phyloP scores from a whole-genome alignment of 1,284 basidiomycete species.

The Leccinum subrobustum region DNA sequence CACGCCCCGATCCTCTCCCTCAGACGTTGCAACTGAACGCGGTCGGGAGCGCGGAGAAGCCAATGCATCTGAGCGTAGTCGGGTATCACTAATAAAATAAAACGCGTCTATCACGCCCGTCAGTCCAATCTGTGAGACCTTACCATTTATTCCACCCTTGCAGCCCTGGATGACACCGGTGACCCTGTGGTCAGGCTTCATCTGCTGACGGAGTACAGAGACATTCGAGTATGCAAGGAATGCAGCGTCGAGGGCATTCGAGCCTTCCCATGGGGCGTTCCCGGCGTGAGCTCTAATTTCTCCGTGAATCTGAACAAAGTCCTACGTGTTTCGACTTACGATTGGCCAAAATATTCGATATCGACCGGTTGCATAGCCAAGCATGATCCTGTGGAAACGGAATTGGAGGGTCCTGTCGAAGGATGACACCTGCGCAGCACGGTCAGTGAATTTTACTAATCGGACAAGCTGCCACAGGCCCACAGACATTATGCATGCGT shows the following conservation, averaged over 20 bases:
- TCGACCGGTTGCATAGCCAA: constrained; percentile 59
- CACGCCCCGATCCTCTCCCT: constrained; percentile 53
- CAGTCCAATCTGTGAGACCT: constrained; percentile 13
- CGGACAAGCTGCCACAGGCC: constrained; percentile 1
- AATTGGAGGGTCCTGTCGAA: constrained; percentile 45
- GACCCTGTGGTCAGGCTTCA: constrained; percentile 62
- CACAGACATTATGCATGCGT: constrained; percentile 71
- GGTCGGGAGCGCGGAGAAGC: constrained; percentile 64
- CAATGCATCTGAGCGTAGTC: constrained; percentile 71
- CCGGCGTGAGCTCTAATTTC: constrained; percentile 69
- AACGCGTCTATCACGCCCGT: not conserved
- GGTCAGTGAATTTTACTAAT: constrained; percentile 15
- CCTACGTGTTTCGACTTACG: constrained; percentile 40
- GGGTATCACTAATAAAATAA: constrained; percentile 62
- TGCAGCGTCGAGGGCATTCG: constrained; percentile 83
- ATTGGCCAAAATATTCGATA: constrained; percentile 67
- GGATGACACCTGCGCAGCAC: constrained; percentile 60
- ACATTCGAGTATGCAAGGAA: constrained; percentile 77
- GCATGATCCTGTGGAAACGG: constrained; percentile 49
- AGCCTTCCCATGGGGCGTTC: constrained; percentile 78
- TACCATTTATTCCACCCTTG: constrained; percentile 65
- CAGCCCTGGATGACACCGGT: constrained; percentile 66
- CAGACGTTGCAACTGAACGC: constrained; percentile 50
- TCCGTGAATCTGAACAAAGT: constrained; percentile 1
- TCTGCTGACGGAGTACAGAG: constrained; percentile 74